Evolutionary conservation across 495 filamentous ascomycete genomes (phyloP).

Genomic region (Parmelia sp.): DNA sequence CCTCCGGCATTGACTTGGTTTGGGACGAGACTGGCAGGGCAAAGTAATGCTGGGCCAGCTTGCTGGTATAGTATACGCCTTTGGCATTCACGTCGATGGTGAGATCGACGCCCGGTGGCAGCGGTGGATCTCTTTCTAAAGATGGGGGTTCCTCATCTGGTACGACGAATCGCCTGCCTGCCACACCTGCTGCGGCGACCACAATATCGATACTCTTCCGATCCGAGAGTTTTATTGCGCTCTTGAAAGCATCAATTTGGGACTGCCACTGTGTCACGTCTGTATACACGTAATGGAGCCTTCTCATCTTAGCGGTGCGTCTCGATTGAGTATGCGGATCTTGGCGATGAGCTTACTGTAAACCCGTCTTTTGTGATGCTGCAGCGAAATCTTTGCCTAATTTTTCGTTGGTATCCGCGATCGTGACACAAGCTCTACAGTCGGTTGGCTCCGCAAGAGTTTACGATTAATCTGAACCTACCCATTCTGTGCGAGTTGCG

Average conservation of each 20-base stretch:
- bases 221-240: constrained; percentile 1
- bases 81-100: constrained; percentile 12
- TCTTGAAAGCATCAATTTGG: constrained; percentile 21
- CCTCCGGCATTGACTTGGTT: background rate
- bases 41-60: constrained; percentile 22
- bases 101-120: background rate
- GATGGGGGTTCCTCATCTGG: constrained; percentile 8
- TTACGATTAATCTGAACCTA: background rate
- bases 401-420: constrained; percentile 28
- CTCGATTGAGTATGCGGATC: background rate
- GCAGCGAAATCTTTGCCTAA: constrained; percentile 16
- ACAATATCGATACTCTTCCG: constrained; percentile 13
- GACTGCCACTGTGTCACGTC: constrained; percentile 19
- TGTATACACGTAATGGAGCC: constrained; percentile 6
- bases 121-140: constrained; percentile 9
- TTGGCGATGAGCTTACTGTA: background rate
- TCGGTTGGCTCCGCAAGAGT: background rate
- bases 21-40: background rate
- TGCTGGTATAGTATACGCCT: constrained; percentile 16
- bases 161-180: background rate
- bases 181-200: constrained; percentile 13
- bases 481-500: constrained; percentile 10
- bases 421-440: constrained; percentile 25
- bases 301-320: background rate
- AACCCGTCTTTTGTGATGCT: background rate